Conservation (phyloP, 495 filamentous ascomycete genomes). For the Penicillium maclennaniae region DNA sequence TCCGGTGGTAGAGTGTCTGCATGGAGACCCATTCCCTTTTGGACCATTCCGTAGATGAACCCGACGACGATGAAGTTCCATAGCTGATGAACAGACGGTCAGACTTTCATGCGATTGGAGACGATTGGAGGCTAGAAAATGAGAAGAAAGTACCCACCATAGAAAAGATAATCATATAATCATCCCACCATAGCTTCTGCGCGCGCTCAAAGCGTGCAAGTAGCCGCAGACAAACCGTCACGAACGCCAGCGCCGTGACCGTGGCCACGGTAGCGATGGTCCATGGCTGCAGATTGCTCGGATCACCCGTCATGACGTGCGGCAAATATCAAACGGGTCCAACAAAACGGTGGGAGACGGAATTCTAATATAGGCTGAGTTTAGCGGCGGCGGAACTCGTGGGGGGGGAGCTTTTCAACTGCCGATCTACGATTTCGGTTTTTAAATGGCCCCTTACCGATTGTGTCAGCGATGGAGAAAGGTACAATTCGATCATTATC, state of each 20-base stretch:
- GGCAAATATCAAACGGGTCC: neutral
- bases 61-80: slow-evolving; percentile 34
- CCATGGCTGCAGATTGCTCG: slow-evolving; percentile 30
- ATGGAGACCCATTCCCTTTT: slow-evolving; percentile 32
- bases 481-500: too few species aligned
- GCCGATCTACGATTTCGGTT: too few species aligned
- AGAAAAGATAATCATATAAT: slow-evolving; percentile 35
- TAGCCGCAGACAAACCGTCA: slow-evolving; percentile 31
- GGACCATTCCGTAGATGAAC: slow-evolving; percentile 32
- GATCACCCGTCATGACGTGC: slow-evolving; percentile 3
- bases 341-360: neutral
- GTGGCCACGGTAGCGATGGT: slow-evolving; percentile 28
- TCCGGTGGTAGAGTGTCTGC: slow-evolving; percentile 15
- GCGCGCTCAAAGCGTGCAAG: slow-evolving; percentile 27
- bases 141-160: slow-evolving; percentile 27
- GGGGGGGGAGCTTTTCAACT: too few species aligned
- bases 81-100: slow-evolving; percentile 7
- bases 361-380: neutral
- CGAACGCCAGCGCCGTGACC: slow-evolving; percentile 29
- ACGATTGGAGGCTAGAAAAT: too few species aligned
- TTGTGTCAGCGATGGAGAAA: neutral
- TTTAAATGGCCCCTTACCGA: neutral
- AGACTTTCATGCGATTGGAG: neutral
- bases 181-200: slow-evolving; percentile 39
- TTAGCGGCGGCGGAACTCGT: neutral